Evolutionary conservation across 495 filamentous ascomycete species (phyloP), one percentile per base, ranked within the genome.

Genomic region (Schizothecium vesticola): DNA sequence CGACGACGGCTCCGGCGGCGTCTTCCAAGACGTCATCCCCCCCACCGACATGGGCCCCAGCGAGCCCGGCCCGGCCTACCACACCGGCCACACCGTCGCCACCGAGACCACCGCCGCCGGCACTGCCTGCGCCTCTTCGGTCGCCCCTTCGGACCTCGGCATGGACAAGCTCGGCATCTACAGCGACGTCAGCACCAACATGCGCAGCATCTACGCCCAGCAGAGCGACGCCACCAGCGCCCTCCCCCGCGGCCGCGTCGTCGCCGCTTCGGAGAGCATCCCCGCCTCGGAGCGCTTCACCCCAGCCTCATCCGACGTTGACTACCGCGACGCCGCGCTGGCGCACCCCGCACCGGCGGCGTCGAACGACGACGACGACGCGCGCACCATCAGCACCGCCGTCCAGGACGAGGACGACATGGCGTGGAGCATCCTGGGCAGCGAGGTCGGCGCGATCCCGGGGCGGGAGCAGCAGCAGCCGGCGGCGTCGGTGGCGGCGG

Each of bases 11-110:
- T 78, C 79, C 3, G 82, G 81, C 24, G 80, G 78, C 22, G 80
- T 83, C n/a, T 84, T 79, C 56, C 76, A 82, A 51, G 55, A 71
- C 0, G 63, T 64, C 1, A 71, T 84, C 4, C 81, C 82, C 0
- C 73, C 77, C 6, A 72, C 82, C 0, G 76, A 79, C 11, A 70
- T 78, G 66, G 82, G 81, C 0, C 80, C 82, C 0, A 76, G 71
- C 12, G 82, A 80, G 4, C 82, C 82, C 1, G 82, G 82, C 0
- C 82, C 82, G 4, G 79, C 69, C 9, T 84, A 81, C 67, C 76
- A 75, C 55, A 84, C 81, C 0, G 82, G 82, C 1, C 67, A 74
- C 51, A 82, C 80, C 1, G 64, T 78, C 5, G 66, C 36, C 6
- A 69, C 70, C 16, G 66, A 56, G 0, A 71, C 65, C 23, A 16